Evolutionary conservation across 192 early-diverging fungal species (phyloP).

Genomic region (Linderina pennispora): DNA sequence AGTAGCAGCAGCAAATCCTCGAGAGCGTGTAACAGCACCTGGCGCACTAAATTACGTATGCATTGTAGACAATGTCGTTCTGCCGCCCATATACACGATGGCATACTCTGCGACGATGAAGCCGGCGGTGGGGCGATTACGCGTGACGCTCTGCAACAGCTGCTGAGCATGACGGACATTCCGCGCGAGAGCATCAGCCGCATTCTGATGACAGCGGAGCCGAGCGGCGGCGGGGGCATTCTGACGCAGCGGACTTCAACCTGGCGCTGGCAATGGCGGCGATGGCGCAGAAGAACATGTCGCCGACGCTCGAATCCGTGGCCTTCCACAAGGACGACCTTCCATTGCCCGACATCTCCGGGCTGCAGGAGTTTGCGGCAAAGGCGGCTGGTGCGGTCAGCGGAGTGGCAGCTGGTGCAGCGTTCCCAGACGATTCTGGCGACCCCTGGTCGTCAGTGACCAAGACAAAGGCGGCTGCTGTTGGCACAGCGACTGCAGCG

Average conservation of each 20-base stretch:
- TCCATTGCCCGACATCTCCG: conserved; percentile 54
- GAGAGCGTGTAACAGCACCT: conserved; percentile 5
- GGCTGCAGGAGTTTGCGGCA: conserved; percentile 48
- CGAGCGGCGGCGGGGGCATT: conserved; percentile 5
- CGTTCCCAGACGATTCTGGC: conserved; percentile 36
- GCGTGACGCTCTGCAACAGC: conserved; percentile 29
- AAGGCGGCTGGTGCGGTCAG: neutral
- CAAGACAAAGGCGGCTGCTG: conserved; percentile 5
- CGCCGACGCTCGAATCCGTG: conserved; percentile 61
- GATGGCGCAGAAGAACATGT: conserved; percentile 76
- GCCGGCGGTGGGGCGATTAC: conserved; percentile 37
- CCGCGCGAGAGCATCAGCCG: conserved; percentile 34
- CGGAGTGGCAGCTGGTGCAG: conserved; percentile 5
- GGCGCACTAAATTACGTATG: conserved; percentile 38
- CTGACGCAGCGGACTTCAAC: conserved; percentile 60
- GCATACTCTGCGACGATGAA: conserved; percentile 30
- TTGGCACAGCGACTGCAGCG: conserved; percentile 12
- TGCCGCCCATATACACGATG: conserved; percentile 36
- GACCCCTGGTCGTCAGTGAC: conserved; percentile 53
- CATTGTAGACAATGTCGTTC: conserved; percentile 37
- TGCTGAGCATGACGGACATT: conserved; percentile 21
- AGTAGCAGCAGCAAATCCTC: too few species aligned
- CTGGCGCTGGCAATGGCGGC: conserved; percentile 63
- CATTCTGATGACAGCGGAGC: conserved; percentile 32
- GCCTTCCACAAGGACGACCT: conserved; percentile 59